A percentile compares a stretch with the other conserved stretches of the same genome.
These are phyloP conservation scores for Sphagnum contortum DNA, from an alignment of 225 moss, liverwort and hornwort genomes.

Conservation along the genomic window DNA sequence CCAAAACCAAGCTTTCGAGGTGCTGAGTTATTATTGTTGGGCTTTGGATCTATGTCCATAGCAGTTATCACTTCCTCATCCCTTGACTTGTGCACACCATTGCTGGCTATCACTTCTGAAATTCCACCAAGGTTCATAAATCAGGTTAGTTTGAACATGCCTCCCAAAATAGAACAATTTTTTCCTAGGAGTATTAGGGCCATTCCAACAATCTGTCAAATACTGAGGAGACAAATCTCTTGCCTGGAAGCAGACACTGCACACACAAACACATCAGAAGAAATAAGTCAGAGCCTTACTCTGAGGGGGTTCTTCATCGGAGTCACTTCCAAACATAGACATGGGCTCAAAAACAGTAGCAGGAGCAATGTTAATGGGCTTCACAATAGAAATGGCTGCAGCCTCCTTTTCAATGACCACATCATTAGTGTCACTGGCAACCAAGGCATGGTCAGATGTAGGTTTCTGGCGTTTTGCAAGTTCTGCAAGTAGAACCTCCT, in stretches of 20 bases:
- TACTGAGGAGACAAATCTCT: no score
- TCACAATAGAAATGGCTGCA: slow-evolving; percentile 14
- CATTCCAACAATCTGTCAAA: not conserved
- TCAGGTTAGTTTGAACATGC: not conserved
- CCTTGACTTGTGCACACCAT: slow-evolving; percentile 46
- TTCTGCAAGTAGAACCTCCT: slow-evolving; percentile 37
- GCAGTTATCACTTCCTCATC: slow-evolving; percentile 27
- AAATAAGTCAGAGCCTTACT: slow-evolving; percentile 28
- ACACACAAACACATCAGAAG: not conserved
- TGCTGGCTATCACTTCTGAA: slow-evolving; percentile 40
- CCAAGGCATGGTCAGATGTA: slow-evolving; percentile 31
- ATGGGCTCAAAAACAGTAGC: slow-evolving; percentile 20
- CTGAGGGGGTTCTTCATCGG: slow-evolving; percentile 52
- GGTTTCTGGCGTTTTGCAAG: slow-evolving; percentile 54
- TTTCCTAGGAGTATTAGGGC: not conserved
- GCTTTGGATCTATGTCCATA: slow-evolving; percentile 44
- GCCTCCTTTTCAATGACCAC: slow-evolving; percentile 49
- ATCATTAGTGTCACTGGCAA: slow-evolving; percentile 25
- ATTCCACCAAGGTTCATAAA: slow-evolving; percentile 3
- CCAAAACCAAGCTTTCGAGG: slow-evolving; percentile 95
- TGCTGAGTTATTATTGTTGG: slow-evolving; percentile 62
- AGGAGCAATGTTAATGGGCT: slow-evolving; percentile 19
- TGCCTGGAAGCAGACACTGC: no score
- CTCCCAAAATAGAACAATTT: not conserved
- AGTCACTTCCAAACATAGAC: slow-evolving; percentile 65